Evolutionary conservation across 495 filamentous ascomycete species (phyloP).

Genomic region (Daldinia grandis): DNA sequence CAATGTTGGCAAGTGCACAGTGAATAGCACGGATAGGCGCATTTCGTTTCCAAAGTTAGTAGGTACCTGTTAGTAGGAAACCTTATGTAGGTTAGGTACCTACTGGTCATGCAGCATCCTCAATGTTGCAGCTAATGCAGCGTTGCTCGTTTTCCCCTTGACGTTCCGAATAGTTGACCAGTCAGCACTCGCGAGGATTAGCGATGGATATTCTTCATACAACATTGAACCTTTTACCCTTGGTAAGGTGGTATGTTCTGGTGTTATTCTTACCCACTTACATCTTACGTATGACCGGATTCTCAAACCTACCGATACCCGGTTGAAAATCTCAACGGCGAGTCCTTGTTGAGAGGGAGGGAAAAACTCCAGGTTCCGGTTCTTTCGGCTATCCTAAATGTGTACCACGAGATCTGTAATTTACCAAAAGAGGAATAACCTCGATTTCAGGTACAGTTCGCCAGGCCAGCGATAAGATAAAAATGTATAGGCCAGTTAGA

Average conservation of each 20-base stretch:
- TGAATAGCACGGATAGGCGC: slow-evolving; percentile 4
- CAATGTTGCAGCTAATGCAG: slow-evolving; percentile 36
- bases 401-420: slow-evolving; percentile 40
- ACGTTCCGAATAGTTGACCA: slow-evolving; percentile 18
- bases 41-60: slow-evolving; percentile 3
- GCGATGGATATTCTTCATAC: slow-evolving; percentile 27
- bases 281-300: slow-evolving; percentile 25
- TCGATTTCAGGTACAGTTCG: slow-evolving; percentile 26
- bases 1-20: neutral
- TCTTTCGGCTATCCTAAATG: slow-evolving; percentile 31
- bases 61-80: too few relatives aligned
- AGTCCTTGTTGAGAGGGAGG: slow-evolving; percentile 9
- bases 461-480: slow-evolving; percentile 7
- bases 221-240: slow-evolving; percentile 18
- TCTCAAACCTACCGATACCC: slow-evolving; percentile 9
- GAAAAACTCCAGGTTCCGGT: slow-evolving; percentile 19
- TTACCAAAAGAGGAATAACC: slow-evolving; percentile 34
- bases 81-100: slow-evolving; percentile 22
- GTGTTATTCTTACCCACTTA: slow-evolving; percentile 23
- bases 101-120: neutral
- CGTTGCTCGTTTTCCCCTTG: slow-evolving; percentile 13
- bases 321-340: neutral
- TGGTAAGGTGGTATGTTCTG: slow-evolving; percentile 28
- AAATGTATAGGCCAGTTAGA: slow-evolving; percentile 11
- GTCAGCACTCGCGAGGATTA: slow-evolving; percentile 5